phyloP scores from a whole-genome alignment of 2,329 filamentous ascomycete species.

The Exophiala sideris region DNA sequence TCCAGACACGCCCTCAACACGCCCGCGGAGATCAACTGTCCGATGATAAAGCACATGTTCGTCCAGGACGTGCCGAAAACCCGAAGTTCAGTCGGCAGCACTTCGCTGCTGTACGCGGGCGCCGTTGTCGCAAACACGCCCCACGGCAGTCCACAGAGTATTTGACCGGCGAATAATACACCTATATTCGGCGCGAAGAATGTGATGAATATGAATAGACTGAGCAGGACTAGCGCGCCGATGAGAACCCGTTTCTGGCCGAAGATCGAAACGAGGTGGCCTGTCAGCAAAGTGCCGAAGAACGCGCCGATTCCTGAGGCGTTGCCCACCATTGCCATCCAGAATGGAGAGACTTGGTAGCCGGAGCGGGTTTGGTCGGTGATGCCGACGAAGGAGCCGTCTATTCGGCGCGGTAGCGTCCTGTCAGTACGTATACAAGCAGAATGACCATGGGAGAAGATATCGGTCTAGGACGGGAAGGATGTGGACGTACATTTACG shows the following conservation, averaged over 20 bases:
- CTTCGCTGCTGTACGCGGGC: constrained; percentile 20
- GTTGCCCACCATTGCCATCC: constrained; percentile 20
- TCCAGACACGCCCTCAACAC: constrained; percentile 25
- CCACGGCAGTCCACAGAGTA: constrained; percentile 29
- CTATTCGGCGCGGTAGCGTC: background rate
- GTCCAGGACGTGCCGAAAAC: constrained; percentile 13
- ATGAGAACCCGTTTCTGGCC: constrained; percentile 21
- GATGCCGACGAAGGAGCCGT: constrained; percentile 22
- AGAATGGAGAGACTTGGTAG: constrained; percentile 33
- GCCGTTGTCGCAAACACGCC: constrained; percentile 20
- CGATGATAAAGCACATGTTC: constrained; percentile 21
- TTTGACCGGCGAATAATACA: constrained; percentile 29
- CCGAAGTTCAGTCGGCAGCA: constrained; percentile 19
- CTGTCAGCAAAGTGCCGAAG: constrained; percentile 18
- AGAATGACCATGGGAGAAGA: background rate
- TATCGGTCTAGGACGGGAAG: no score
- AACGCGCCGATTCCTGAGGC: constrained; percentile 18
- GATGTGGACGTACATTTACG: constrained; percentile 25
- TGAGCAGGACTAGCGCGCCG: constrained; percentile 12
- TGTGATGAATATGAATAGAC: constrained; percentile 30
- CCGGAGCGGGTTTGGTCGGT: constrained; percentile 19
- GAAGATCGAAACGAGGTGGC: constrained; percentile 15
- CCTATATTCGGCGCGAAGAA: constrained; percentile 31
- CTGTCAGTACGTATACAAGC: background rate
- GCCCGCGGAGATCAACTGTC: constrained; percentile 33